phyloP scores from a whole-genome alignment of 352 stramenopile species.

The Thraustotheca clavata region DNA sequence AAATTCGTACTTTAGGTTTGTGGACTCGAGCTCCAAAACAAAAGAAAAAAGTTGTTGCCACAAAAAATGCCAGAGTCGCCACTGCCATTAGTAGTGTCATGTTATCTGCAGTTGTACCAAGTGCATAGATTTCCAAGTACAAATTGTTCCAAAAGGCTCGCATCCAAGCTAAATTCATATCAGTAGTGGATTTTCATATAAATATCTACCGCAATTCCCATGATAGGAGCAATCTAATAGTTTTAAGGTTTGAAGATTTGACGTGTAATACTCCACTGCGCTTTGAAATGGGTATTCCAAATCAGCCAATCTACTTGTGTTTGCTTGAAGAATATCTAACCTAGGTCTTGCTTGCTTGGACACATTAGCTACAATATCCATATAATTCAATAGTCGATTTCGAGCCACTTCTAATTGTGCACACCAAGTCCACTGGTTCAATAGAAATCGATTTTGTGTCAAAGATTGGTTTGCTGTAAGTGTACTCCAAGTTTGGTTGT shows the following conservation, averaged over 20 bases:
- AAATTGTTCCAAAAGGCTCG: slow-evolving; percentile 1
- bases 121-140: not conserved
- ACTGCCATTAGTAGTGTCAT: slow-evolving; percentile 1
- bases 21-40: slow-evolving; percentile 13
- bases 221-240: slow-evolving; percentile 49
- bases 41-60: not conserved
- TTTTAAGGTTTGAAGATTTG: slow-evolving; percentile 40
- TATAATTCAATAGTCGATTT: not conserved
- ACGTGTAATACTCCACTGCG: slow-evolving; percentile 46
- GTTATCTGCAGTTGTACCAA: not conserved
- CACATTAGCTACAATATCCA: not conserved
- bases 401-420: not conserved
- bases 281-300: slow-evolving; percentile 52
- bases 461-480: not conserved
- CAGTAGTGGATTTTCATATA: not conserved
- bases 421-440: not conserved
- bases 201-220: slow-evolving; percentile 42
- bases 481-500: not conserved
- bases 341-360: not conserved
- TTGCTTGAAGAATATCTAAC: slow-evolving; percentile 27
- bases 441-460: not conserved
- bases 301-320: slow-evolving; percentile 39
- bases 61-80: not conserved
- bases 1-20: slow-evolving; percentile 3
- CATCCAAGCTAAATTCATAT: not conserved